Evolutionary conservation across 2,329 filamentous ascomycete genomes (phyloP), one percentile per base, ranked within the genome.

Genomic region (Rhynchosporium secalis): DNA sequence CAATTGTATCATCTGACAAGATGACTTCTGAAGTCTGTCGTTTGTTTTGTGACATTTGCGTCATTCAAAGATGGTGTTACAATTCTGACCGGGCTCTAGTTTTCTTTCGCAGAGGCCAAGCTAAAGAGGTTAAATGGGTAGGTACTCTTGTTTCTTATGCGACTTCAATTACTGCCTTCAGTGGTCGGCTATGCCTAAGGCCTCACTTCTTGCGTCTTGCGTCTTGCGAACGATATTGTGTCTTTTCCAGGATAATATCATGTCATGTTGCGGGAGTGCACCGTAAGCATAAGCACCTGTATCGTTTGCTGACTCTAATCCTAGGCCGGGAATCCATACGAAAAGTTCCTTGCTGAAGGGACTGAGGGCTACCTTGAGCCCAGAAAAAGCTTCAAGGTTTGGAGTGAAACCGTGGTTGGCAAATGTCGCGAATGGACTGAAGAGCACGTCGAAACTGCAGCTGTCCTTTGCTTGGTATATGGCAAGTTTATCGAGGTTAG

Each of bases 341-440:
- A 95, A 63, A 95, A 94, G 72, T 81, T 83, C 20, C 75, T 92
- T 62, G 86, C 87, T 68, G 83, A 89, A 71, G 89, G 90, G 1
- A 93, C 89, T 0, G 81, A 86, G 40, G 85, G 84, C 0, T 92
- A 89, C 67, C 78, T 96, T 0, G 91, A 96, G 72, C 92, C 92
- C 0, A 81, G 88, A 65, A 90, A 85, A 72, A 90, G 90, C 72
- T 96, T 96, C 76, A 88, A 88, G 70, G 84, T 82, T 0, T 96
- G 91, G 92, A 85, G 84, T 36, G 92, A 96, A 75, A 92, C 84
- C 0, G 86, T 96, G 0, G 75, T 92, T 10, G 91, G 91, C 4
- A 92, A 90, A 75, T 93, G 90, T 68, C 85, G 90, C 28, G 92
- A 96, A 68, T 96, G 92, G 92, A 88, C 87, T 0, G 91, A 95